phyloP scores from a whole-genome alignment of 2,329 filamentous ascomycete genomes.

The Curvularia eragrostidis region DNA sequence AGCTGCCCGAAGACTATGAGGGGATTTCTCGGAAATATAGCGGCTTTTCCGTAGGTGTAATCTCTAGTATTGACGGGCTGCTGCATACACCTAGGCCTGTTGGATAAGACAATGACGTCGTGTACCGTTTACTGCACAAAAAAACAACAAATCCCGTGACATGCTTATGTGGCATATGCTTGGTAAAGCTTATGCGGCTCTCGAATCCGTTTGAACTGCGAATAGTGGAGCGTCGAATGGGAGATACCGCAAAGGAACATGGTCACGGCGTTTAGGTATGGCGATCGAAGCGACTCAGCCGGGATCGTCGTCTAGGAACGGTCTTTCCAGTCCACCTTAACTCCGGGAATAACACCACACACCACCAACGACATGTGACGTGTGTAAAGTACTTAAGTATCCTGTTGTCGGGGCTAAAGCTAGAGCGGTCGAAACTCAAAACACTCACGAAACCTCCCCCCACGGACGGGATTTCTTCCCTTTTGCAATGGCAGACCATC shows the following conservation, averaged over 20 bases:
- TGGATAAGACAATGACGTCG: not conserved
- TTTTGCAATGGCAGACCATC: constrained; percentile 4
- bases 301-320: not conserved
- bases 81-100: not conserved
- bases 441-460: too few relatives aligned
- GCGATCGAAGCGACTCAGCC: constrained; percentile 3
- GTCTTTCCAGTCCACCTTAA: constrained; percentile 11
- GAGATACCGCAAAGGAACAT: not conserved
- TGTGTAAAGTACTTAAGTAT: not conserved
- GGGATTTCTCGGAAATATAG: not conserved
- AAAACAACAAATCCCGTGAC: too few relatives aligned
- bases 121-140: not conserved
- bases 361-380: not conserved
- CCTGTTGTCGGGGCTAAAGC: not conserved
- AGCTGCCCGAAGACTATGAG: not conserved
- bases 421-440: not conserved
- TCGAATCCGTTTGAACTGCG: not conserved
- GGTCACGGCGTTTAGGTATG: constrained; percentile 1
- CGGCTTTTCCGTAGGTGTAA: not conserved
- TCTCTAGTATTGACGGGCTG: not conserved
- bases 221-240: not conserved
- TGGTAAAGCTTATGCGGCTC: not conserved
- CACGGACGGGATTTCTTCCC: not conserved
- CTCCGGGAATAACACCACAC: constrained; percentile 21
- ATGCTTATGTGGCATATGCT: not conserved